Evolutionary conservation across 768 basidiomycete species (phyloP), one percentile per base, ranked within the genome.

Genomic region (Lepiota subincarnata): DNA sequence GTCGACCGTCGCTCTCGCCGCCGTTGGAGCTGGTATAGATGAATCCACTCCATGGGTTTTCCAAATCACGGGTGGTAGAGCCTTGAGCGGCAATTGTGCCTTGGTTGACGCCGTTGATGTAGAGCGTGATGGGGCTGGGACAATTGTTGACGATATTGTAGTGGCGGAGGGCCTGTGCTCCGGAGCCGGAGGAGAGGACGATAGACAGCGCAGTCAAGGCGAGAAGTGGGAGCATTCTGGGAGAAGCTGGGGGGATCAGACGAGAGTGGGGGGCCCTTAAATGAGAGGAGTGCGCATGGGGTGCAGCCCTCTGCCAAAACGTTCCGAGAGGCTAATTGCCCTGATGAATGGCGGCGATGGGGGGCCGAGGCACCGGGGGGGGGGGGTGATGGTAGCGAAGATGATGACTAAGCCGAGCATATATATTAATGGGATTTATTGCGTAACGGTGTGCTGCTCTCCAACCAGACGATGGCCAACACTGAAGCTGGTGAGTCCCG

Each of bases 21-120:
- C 58, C 62, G 36, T 59, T 55, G 12, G 60, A 50, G 34, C 38
- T 50, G 10, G 60, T 63, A 42, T 59, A 61, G 54, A 61, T 51
- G 48, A 54, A 56, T 11, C 58, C 61, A 18, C 48, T 39, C 47
- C 46, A 31, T 8, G 38, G 12, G 18, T 18, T 43, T 20, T 46
- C 48, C 22, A 50, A 53, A 6, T 48, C 36, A 35, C 41, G 49
- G 3, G 57, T 52, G 14, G 48, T 53, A 26, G 36, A 52, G 4
- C 46, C 49, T 12, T 41, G 48, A n/a, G 35, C 35, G 12, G 39
- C 48, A 18, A 62, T 36, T 10, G 35, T 7, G 42, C 54, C 20
- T 14, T 60, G 51, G 13, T 48, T n/a, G 11, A 26, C 35, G 13
- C 55, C 54, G 11, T 42, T 56, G 37, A 62, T 58, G 35, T 44